A percentile compares a stretch with the other conserved stretches of the same genome.
Conservation (phyloP, 2,329 filamentous ascomycete genomes). For the Sclerotinia spermophila region DNA sequence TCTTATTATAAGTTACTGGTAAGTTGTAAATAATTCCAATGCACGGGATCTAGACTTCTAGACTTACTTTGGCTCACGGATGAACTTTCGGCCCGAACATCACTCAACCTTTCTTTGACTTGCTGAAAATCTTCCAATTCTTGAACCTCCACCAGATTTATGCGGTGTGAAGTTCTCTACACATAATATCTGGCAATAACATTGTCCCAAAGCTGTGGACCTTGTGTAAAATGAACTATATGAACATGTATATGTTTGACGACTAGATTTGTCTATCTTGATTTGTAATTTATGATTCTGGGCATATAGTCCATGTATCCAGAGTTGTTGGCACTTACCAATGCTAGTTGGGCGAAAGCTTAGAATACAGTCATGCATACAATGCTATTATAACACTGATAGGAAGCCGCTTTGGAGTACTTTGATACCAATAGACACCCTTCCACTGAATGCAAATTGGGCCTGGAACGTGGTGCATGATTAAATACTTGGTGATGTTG, state of each 20-base stretch:
- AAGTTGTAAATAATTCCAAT: too few relatives aligned
- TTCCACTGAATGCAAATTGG: neutral
- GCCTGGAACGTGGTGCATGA: neutral
- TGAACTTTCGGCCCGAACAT: constrained; percentile 4
- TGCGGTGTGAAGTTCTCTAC: constrained; percentile 4
- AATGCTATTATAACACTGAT: neutral
- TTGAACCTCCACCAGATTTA: constrained; percentile 7
- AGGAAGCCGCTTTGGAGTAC: neutral
- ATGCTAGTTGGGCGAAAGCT: neutral
- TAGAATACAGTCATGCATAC: neutral
- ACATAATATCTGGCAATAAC: neutral
- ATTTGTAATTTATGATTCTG: neutral
- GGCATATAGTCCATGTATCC: neutral
- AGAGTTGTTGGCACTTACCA: neutral
- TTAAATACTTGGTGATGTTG: neutral
- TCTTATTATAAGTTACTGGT: too few relatives aligned
- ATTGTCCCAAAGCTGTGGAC: neutral
- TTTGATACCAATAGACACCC: neutral
- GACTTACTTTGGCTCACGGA: neutral
- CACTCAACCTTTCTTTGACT: neutral
- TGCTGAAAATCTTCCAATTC: neutral
- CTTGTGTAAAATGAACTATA: neutral
- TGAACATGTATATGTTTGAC: neutral
- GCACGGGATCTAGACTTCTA: constrained; percentile 5
- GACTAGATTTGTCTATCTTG: neutral